phyloP scores from a whole-genome alignment of 208 protist species.

The Herpetomonas samuelpessoai region DNA sequence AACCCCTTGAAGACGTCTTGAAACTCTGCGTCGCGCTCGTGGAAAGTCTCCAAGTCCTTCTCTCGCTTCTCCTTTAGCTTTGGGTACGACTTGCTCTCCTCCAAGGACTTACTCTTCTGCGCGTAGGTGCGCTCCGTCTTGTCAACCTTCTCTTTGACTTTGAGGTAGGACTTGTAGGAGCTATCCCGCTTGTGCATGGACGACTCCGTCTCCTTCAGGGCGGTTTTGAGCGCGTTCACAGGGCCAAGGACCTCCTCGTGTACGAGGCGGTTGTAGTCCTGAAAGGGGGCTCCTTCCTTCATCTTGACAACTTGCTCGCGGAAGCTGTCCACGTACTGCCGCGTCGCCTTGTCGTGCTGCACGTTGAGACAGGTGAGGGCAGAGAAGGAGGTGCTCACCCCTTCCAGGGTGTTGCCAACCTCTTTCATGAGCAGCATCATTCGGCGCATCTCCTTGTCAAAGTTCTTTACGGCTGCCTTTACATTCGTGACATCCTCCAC shows the following conservation, averaged over 20 bases:
- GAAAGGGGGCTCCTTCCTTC: conserved; percentile 44
- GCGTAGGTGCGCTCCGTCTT: conserved; percentile 44
- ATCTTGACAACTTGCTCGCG: conserved; percentile 30
- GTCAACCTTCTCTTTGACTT: conserved; percentile 31
- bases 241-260: conserved; percentile 44
- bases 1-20: conserved; percentile 26
- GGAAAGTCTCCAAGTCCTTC: conserved; percentile 7
- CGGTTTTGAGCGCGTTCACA: conserved; percentile 25
- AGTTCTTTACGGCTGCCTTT: conserved; percentile 24
- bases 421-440: conserved; percentile 70
- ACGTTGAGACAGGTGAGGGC: conserved; percentile 49
- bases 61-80: conserved; percentile 20
- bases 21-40: conserved; percentile 18
- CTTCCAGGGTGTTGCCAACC: conserved; percentile 38
- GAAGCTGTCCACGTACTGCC: conserved; percentile 35
- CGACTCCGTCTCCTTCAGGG: conserved; percentile 25
- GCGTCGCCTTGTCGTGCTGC: conserved; percentile 19
- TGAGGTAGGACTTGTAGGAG: conserved; percentile 22
- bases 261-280: conserved; percentile 51
- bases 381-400: conserved; percentile 41
- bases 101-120: conserved; percentile 33
- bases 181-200: conserved; percentile 15
- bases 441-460: conserved; percentile 37
- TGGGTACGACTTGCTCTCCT: conserved; percentile 30
- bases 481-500: conserved; percentile 29